Percentiles rank a stretch among this genome's conserved stretches.
Evolutionary conservation across 257 asterid genomes (phyloP).

Genomic region (Plantago major): DNA sequence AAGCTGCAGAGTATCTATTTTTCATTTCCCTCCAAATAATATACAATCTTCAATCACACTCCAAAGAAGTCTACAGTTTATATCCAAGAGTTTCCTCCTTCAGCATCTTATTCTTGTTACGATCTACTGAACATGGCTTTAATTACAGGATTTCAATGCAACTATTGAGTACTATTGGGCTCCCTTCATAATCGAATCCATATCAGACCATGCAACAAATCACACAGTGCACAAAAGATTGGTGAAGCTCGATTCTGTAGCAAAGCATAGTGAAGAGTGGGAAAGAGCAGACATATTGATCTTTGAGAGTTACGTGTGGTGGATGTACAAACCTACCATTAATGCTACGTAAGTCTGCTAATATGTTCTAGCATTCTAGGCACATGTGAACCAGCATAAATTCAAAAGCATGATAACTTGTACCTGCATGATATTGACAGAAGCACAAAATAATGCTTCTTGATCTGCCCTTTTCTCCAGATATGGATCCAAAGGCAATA

Average conservation of each 20-base stretch:
- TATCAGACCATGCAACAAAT: conserved; percentile 77
- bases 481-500: conserved; percentile 47
- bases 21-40: no score
- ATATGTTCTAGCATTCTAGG: no score
- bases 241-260: conserved; percentile 68
- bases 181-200: conserved; percentile 78
- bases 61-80: no score
- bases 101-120: not conserved
- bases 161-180: conserved; percentile 95
- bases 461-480: conserved; percentile 27
- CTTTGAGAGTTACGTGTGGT: conserved; percentile 92
- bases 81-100: no score
- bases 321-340: conserved; percentile 81
- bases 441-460: not conserved
- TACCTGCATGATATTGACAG: not conserved
- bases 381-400: not conserved
- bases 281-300: conserved; percentile 62
- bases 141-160: conserved; percentile 65
- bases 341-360: conserved; percentile 87
- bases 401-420: not conserved
- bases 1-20: no score
- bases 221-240: conserved; percentile 66
- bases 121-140: not conserved
- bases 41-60: no score
- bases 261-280: conserved; percentile 73